Conservation (phyloP, 768 basidiomycete species). For the Russula sp. region DNA sequence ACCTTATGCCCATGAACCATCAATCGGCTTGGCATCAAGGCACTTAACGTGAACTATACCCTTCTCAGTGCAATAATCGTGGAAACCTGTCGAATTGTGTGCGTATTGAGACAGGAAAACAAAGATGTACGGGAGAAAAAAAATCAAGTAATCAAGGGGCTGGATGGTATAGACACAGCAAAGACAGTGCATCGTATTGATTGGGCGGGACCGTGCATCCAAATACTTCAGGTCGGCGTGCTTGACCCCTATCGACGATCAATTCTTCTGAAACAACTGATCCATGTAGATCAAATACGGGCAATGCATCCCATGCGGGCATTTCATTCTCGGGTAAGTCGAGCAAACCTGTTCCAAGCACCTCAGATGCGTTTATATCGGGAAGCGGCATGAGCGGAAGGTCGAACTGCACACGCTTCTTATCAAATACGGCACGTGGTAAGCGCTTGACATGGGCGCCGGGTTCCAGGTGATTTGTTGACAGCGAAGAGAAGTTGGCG, state of each 20-base stretch:
- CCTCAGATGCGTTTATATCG: constrained; percentile 22
- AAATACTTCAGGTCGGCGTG: constrained; percentile 24
- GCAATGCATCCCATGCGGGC: constrained; percentile 48
- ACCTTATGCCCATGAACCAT: background rate
- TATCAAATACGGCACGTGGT: constrained; percentile 38
- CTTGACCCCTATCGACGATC: constrained; percentile 30
- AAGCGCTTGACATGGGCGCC: constrained; percentile 69
- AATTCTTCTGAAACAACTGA: constrained; percentile 31
- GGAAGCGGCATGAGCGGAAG: constrained; percentile 61
- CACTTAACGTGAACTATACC: background rate
- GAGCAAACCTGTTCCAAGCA: constrained; percentile 35
- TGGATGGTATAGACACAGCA: constrained; percentile 26
- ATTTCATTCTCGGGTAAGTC: constrained; percentile 51
- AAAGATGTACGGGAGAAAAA: background rate
- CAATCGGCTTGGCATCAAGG: background rate
- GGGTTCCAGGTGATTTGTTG: constrained; percentile 85
- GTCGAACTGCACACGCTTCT: constrained; percentile 56
- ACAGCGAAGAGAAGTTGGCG: constrained; percentile 59
- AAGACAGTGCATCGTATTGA: constrained; percentile 20
- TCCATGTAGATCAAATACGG: constrained; percentile 52
- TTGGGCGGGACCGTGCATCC: constrained; percentile 19
- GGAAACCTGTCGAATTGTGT: background rate
- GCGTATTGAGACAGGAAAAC: background rate
- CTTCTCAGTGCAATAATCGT: background rate
- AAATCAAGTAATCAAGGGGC: background rate